Percentiles rank a stretch among this genome's conserved stretches.
These are phyloP conservation scores for Tulasnella sp. DNA, from an alignment of 768 basidiomycete genomes.

Conservation along the genomic window DNA sequence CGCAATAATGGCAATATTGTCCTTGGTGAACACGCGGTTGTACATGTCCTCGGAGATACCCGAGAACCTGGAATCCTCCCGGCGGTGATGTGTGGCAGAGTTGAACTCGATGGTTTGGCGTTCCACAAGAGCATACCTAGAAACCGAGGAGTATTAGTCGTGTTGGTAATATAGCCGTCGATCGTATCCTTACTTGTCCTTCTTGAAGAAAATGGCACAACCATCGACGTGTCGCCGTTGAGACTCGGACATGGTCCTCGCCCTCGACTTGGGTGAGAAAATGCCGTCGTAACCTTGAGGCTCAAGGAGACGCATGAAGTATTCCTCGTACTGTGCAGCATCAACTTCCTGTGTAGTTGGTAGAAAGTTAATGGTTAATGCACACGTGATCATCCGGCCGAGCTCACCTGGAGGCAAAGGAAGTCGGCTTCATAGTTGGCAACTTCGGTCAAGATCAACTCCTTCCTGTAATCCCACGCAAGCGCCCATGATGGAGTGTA, in stretches of 20 bases:
- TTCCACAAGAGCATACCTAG: constrained; percentile 89
- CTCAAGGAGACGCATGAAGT: constrained; percentile 73
- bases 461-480: constrained; percentile 92
- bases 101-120: constrained; percentile 93
- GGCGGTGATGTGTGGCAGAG: constrained; percentile 29
- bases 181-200: constrained; percentile 65
- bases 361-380: neutral
- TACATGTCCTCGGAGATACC: constrained; percentile 99
- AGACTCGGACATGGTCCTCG: constrained; percentile 86
- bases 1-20: constrained; percentile 87
- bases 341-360: constrained; percentile 68
- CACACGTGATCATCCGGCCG: too few species aligned
- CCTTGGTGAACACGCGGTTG: constrained; percentile 94
- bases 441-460: constrained; percentile 83
- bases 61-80: constrained; percentile 52
- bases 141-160: neutral
- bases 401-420: constrained; percentile 72
- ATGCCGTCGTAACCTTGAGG: constrained; percentile 86
- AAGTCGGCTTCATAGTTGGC: constrained; percentile 83
- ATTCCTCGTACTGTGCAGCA: constrained; percentile 88
- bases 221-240: constrained; percentile 92
- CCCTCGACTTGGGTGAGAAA: constrained; percentile 89
- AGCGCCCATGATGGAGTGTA: constrained; percentile 98
- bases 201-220: constrained; percentile 94
- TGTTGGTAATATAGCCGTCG: neutral